Evolutionary conservation across 2,329 filamentous ascomycete species (phyloP).

Genomic region (Exutisphaerella laricina): DNA sequence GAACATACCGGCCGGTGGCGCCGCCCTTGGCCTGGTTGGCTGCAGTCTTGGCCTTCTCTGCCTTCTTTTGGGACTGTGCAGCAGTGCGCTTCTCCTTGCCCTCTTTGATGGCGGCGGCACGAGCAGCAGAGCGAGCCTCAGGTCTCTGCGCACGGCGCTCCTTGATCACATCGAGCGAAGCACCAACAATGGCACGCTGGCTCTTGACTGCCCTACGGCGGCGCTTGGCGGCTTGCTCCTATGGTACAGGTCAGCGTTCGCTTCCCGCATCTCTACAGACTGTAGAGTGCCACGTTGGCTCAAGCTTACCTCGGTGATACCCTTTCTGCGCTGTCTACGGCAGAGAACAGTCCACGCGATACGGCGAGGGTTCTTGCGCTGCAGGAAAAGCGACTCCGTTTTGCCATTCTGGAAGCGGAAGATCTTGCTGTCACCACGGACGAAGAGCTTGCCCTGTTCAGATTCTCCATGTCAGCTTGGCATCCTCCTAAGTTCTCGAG

Average conservation of each 20-base stretch:
- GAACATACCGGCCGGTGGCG: constrained; percentile 51
- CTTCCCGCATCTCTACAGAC: neutral
- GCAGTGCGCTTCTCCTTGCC: constrained; percentile 98
- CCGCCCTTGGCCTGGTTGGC: constrained; percentile 73
- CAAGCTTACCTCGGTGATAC: constrained; percentile 94
- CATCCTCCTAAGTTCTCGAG: constrained; percentile 19
- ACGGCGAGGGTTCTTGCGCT: constrained; percentile 99
- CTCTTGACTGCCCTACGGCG: constrained; percentile 96
- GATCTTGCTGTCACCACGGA: constrained; percentile 99
- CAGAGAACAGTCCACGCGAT: constrained; percentile 98
- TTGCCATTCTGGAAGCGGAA: constrained; percentile 99
- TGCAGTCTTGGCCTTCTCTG: constrained; percentile 95
- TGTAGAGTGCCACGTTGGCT: neutral
- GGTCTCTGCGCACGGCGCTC: constrained; percentile 93
- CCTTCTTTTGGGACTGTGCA: constrained; percentile 89
- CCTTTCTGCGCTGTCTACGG: constrained; percentile 99
- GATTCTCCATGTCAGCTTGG: constrained; percentile 9
- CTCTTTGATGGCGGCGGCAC: constrained; percentile 86
- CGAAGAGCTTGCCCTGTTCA: constrained; percentile 95
- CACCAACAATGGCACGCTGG: constrained; percentile 98
- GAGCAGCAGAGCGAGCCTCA: constrained; percentile 89
- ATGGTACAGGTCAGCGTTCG: constrained; percentile 18
- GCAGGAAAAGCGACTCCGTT: constrained; percentile 98
- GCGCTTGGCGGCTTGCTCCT: constrained; percentile 99
- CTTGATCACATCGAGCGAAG: constrained; percentile 99